Evolutionary conservation across 2,329 filamentous ascomycete genomes (phyloP).

Genomic region (Daldinia eschscholtzii): DNA sequence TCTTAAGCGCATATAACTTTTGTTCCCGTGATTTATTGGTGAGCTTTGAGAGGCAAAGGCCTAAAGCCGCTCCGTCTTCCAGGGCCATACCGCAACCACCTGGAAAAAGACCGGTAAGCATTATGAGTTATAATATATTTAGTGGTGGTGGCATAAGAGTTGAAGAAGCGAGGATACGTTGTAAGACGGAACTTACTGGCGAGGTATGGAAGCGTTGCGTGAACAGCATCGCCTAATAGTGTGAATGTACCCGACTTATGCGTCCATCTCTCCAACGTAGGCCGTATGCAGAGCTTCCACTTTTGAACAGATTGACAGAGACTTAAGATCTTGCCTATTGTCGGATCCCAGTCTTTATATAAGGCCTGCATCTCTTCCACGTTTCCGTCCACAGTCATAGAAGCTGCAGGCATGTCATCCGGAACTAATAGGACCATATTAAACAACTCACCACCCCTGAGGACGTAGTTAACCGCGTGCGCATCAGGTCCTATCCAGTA

Average conservation of each 20-base stretch:
- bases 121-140: neutral
- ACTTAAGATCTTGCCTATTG: constrained; percentile 66
- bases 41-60: constrained; percentile 65
- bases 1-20: constrained; percentile 54
- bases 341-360: constrained; percentile 70
- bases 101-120: constrained; percentile 17
- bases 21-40: constrained; percentile 55
- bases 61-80: constrained; percentile 64
- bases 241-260: constrained; percentile 68
- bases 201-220: constrained; percentile 74
- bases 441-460: constrained; percentile 61
- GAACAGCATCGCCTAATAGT: constrained; percentile 73
- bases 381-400: constrained; percentile 54
- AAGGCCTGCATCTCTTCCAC: constrained; percentile 58
- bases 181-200: constrained; percentile 51
- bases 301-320: constrained; percentile 71
- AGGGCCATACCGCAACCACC: constrained; percentile 69
- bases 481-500: constrained; percentile 66
- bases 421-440: constrained; percentile 66
- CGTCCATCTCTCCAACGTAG: constrained; percentile 63
- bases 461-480: constrained; percentile 66
- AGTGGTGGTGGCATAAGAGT: neutral
- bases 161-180: neutral
- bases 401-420: constrained; percentile 61
- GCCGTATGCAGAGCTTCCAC: constrained; percentile 55